Conservation (phyloP, 768 basidiomycete species). For the Boletus reticulatus region DNA sequence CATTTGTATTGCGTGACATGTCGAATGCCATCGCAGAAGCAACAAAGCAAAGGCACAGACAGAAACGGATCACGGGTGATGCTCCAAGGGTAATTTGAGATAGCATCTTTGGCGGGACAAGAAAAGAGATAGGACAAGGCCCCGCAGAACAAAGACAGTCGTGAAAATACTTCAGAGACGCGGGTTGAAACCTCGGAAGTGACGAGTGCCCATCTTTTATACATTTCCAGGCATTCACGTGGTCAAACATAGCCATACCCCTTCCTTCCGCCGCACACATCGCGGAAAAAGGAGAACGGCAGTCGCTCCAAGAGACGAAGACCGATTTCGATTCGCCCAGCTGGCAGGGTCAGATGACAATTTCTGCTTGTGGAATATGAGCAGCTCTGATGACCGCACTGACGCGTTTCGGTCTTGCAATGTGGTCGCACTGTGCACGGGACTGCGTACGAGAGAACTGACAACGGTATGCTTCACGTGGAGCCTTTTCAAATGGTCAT, state of each 20-base stretch:
- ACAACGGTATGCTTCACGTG: not conserved
- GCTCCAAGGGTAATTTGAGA: conserved; percentile 1
- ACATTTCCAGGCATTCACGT: conserved; percentile 9
- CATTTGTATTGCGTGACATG: conserved; percentile 25
- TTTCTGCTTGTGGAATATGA: not conserved
- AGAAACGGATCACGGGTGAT: conserved; percentile 11
- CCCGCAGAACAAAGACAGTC: not conserved
- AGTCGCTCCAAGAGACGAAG: not conserved
- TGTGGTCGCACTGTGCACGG: not conserved
- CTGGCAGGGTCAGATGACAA: conserved; percentile 2
- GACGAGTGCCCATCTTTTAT: conserved; percentile 10
- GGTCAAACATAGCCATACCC: conserved; percentile 6
- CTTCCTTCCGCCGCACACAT: conserved; percentile 7
- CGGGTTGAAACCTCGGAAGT: not conserved
- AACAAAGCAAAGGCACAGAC: conserved; percentile 8
- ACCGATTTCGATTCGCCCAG: conserved; percentile 17
- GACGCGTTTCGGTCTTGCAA: not conserved
- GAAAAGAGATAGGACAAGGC: not conserved
- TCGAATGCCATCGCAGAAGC: conserved; percentile 23
- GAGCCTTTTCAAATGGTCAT: not conserved
- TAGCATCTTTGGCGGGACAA: conserved; percentile 3
- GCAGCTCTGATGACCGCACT: not conserved
- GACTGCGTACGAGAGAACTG: not conserved
- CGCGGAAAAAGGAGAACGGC: not conserved
- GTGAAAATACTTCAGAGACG: not conserved